A percentile compares a stretch with the other conserved stretches of the same genome.
Evolutionary conservation across 1,139 yeast genomes (phyloP).

Genomic region (Yamadazyma jaroonii): DNA sequence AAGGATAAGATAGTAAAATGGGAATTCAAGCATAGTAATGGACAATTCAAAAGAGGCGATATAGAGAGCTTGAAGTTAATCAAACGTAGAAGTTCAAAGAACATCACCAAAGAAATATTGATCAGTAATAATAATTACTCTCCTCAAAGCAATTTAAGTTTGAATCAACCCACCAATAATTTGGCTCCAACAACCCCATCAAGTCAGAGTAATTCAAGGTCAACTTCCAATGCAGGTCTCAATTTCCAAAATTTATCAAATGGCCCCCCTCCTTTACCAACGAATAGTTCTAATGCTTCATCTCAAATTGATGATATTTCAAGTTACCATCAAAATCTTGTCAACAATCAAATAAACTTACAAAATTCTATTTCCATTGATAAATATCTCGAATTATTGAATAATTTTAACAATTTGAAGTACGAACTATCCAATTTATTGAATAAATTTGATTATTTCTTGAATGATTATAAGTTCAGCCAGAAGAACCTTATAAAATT

Average conservation of each 20-base stretch:
- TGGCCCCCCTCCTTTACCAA: not conserved
- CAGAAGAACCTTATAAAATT: conserved; percentile 14
- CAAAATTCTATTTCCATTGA: conserved; percentile 13
- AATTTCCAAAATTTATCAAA: not conserved
- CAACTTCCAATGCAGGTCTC: not conserved
- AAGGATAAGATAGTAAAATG: conserved; percentile 25
- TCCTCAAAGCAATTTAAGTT: too few relatives aligned
- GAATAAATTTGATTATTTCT: conserved; percentile 16
- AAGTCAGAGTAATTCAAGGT: not conserved
- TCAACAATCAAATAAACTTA: conserved; percentile 5
- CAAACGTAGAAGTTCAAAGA: conserved; percentile 63
- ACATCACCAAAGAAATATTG: conserved; percentile 44
- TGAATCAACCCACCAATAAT: not conserved
- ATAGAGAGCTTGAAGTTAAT: conserved; percentile 54
- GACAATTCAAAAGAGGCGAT: conserved; percentile 65
- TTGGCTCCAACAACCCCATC: not conserved
- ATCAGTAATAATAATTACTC: conserved; percentile 18
- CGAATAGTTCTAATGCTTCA: not conserved
- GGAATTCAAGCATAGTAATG: conserved; percentile 72
- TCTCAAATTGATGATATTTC: not conserved
- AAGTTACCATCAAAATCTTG: conserved; percentile 6
- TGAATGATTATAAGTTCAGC: conserved; percentile 15
- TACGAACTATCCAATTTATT: conserved; percentile 14
- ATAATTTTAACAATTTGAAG: conserved; percentile 15
- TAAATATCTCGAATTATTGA: conserved; percentile 12